Evolutionary conservation across 2,329 filamentous ascomycete species (phyloP).

Genomic region (Penicillium sp.): DNA sequence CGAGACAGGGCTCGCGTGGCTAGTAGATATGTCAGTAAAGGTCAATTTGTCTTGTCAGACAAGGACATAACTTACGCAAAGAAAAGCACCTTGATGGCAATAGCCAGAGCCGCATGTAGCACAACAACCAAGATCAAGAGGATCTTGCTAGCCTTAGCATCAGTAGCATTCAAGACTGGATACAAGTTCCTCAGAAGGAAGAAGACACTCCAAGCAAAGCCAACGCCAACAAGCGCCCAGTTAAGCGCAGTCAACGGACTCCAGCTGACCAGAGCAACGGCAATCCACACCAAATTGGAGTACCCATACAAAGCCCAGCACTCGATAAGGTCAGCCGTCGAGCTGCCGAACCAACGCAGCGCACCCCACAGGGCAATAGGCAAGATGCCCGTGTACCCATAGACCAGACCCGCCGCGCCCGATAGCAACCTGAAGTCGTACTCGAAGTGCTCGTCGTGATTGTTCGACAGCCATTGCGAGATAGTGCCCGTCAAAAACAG

Average conservation of each 20-base stretch:
- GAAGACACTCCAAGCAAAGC: slow-evolving; percentile 70
- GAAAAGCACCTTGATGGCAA: slow-evolving; percentile 94
- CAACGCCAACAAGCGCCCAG: slow-evolving; percentile 83
- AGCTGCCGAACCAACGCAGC: slow-evolving; percentile 89
- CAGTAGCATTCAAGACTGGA: slow-evolving; percentile 84
- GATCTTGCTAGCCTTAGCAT: slow-evolving; percentile 81
- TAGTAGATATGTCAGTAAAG: slow-evolving; percentile 31
- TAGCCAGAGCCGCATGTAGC: slow-evolving; percentile 77
- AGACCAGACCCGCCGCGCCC: slow-evolving; percentile 82
- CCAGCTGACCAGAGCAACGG: slow-evolving; percentile 84
- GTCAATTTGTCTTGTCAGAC: slow-evolving; percentile 8
- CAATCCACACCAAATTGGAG: slow-evolving; percentile 93
- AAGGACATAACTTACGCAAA: slow-evolving; percentile 55
- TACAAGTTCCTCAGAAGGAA: slow-evolving; percentile 81
- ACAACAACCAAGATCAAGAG: slow-evolving; percentile 73
- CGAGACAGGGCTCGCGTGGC: slow-evolving; percentile 55
- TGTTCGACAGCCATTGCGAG: slow-evolving; percentile 70
- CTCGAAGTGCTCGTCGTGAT: slow-evolving; percentile 61
- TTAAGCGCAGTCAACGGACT: slow-evolving; percentile 77
- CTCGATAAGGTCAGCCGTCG: slow-evolving; percentile 85
- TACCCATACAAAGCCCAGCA: slow-evolving; percentile 95
- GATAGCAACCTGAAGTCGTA: slow-evolving; percentile 88
- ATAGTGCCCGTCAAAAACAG: slow-evolving; percentile 93
- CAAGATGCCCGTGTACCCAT: slow-evolving; percentile 85
- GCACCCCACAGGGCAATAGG: slow-evolving; percentile 78